Evolutionary conservation across 1,284 basidiomycete genomes (phyloP), one percentile per base, ranked within the genome.

Genomic region (Rhodofomes roseus): DNA sequence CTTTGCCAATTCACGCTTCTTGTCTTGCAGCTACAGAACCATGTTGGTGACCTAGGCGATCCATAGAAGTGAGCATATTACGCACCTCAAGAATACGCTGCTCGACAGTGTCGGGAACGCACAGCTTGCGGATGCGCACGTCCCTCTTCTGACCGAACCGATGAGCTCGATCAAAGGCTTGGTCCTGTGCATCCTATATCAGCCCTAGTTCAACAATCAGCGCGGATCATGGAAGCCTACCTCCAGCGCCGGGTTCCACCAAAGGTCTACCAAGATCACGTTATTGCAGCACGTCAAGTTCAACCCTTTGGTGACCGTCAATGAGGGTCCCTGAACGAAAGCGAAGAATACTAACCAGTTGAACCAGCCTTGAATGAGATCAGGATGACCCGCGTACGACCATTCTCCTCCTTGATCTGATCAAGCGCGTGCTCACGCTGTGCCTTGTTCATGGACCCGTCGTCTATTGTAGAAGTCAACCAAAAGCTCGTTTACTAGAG

Each of bases 301-400:
- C 43, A 99, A 81, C 55, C 95, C 95, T 85, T 20, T 52, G 16
- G 56, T 11, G 40, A 61, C 36, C 62, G 48, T 50, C 25, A 58
- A 46, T 36, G 36, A 25, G 53, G 12, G 36, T 55, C 41, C 51
- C 54, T 6, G 41, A 36, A 27, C 56, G 55, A 25, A 22, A 18
- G 6, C 37, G 2, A 29, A 7, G 20, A 31, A 55, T 8, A 53
- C 40, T 60, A 68, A 89, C 91, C 92, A 1, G 93, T 95, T 69
- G 90, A 92, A 1, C 95, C 95, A 14, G 95, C 94, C 73, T 97
- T 98, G 85, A 98, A 96, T 0, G 95, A 97, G 62, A 98, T 96
- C 62, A 99, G 76, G 61, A 98, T 98, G 40, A 96, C 85, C 25
- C 79, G 82, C 16, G 80, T 83, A 2, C 68, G 77, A 11, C 75